These are phyloP conservation scores for Coemansia sp. DNA, from an alignment of 192 early-diverging fungal species.

Conservation along the genomic window DNA sequence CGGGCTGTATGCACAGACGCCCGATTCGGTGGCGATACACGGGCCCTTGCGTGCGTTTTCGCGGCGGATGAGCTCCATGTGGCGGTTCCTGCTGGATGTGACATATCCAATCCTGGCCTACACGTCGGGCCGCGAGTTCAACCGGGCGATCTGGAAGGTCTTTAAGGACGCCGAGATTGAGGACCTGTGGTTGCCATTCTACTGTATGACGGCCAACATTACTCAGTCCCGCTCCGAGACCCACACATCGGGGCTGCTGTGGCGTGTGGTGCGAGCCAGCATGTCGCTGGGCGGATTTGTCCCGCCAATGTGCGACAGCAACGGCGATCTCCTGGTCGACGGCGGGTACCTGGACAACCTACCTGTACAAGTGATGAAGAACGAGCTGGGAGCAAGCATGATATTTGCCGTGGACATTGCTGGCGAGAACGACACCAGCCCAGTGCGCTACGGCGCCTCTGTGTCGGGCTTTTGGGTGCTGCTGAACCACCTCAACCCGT, in stretches of 20 bases:
- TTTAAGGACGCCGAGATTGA: constrained; percentile 91
- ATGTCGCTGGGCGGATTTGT: constrained; percentile 96
- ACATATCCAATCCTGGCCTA: constrained; percentile 92
- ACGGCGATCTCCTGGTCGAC: constrained; percentile 96
- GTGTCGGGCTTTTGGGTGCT: constrained; percentile 92
- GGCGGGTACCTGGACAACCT: constrained; percentile 98
- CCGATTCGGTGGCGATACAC: constrained; percentile 81
- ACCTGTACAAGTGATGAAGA: constrained; percentile 78
- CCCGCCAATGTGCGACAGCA: constrained; percentile 87
- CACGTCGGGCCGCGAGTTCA: constrained; percentile 93
- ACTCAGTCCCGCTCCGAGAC: constrained; percentile 91
- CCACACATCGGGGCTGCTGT: constrained; percentile 87
- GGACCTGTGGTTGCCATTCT: constrained; percentile 97
- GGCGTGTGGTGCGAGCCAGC: constrained; percentile 95
- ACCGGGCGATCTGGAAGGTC: constrained; percentile 93
- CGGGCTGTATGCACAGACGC: constrained; percentile 85
- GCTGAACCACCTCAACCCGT: constrained; percentile 75
- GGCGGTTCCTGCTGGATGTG: constrained; percentile 86
- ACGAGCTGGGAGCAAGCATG: constrained; percentile 73
- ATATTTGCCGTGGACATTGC: constrained; percentile 96
- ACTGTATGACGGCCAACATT: constrained; percentile 93
- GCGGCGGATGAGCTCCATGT: constrained; percentile 69
- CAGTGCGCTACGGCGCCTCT: constrained; percentile 84
- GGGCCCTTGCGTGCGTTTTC: constrained; percentile 83
- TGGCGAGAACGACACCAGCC: constrained; percentile 85